A percentile compares a stretch with the other conserved stretches of the same genome.
Evolutionary conservation across 352 stramenopile species (phyloP).

Genomic region (Blastocystis sp.): DNA sequence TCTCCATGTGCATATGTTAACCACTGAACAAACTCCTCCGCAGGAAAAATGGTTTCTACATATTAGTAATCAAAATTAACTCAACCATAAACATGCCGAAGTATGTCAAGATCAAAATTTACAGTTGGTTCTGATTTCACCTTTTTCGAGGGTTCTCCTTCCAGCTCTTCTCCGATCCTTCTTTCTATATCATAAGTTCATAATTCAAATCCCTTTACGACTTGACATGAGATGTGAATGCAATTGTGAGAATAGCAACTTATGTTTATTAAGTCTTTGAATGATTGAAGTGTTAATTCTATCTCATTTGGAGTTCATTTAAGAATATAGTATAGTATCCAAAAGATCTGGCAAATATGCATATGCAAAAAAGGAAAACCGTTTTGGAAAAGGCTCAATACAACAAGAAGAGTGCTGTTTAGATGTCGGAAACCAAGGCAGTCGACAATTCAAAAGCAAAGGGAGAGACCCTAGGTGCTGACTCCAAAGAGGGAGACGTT

Average conservation of each 20-base stretch:
- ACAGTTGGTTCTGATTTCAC: background rate
- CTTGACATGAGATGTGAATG: background rate
- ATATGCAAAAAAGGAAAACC: background rate
- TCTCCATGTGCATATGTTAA: slow-evolving; percentile 56
- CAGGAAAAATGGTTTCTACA: slow-evolving; percentile 36
- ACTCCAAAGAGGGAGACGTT: slow-evolving; percentile 94
- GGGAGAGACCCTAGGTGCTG: slow-evolving; percentile 12
- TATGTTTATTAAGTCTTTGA: no score
- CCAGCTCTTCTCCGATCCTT: background rate
- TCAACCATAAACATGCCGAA: slow-evolving; percentile 2
- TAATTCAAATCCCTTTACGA: background rate
- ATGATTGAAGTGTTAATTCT: no score
- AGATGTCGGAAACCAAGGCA: slow-evolving; percentile 6
- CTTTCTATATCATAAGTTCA: background rate
- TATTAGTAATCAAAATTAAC: background rate
- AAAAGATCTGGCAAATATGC: background rate
- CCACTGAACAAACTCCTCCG: slow-evolving; percentile 45
- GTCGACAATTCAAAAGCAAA: slow-evolving; percentile 11
- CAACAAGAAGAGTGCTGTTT: background rate
- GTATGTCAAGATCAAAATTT: background rate
- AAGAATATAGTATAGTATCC: no score
- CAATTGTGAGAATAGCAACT: no score
- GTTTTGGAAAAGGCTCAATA: background rate
- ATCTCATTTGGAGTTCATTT: no score
- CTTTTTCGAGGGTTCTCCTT: background rate